phyloP scores from a whole-genome alignment of 2,329 filamentous ascomycete species.

The Pseudogymnoascus sp. region DNA sequence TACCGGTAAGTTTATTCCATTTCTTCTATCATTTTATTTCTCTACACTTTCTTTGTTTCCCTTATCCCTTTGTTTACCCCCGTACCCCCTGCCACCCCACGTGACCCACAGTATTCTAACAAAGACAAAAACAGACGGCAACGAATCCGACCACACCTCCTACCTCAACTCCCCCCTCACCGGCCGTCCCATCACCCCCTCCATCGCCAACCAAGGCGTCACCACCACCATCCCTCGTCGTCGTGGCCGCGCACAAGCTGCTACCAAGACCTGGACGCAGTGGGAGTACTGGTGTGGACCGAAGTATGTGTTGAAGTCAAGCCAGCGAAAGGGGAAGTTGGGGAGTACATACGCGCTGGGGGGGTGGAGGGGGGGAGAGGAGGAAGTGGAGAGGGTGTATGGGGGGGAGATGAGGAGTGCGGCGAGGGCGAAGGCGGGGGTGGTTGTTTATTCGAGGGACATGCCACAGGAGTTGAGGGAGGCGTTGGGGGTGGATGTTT shows the following conservation, averaged over 20 bases:
- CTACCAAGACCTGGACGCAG: not conserved
- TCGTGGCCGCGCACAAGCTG: not conserved
- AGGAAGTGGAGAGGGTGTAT: not conserved
- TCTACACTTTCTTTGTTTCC: not conserved
- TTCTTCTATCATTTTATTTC: not conserved
- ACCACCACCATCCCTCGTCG: constrained; percentile 33
- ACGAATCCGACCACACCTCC: constrained; percentile 7
- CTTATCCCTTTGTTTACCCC: not conserved
- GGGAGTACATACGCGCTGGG: not conserved
- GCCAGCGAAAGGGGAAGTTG: not conserved
- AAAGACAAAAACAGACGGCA: constrained; percentile 12
- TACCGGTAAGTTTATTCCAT: constrained; percentile 17
- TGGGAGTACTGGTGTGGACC: not conserved
- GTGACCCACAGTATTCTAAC: constrained; percentile 9
- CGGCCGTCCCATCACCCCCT: constrained; percentile 53
- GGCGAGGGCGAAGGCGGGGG: not conserved
- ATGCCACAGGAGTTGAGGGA: not conserved
- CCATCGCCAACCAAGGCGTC: constrained; percentile 43
- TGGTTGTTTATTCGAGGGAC: not conserved
- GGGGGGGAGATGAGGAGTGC: not conserved
- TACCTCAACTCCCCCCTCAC: constrained; percentile 32
- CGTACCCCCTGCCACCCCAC: not conserved
- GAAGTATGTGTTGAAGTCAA: not conserved
- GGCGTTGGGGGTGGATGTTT: not conserved
- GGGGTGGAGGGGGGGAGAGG: not conserved